Evolutionary conservation across 1,284 basidiomycete genomes (phyloP), one percentile per base, ranked within the genome.

Genomic region (Austroboletus niveus): DNA sequence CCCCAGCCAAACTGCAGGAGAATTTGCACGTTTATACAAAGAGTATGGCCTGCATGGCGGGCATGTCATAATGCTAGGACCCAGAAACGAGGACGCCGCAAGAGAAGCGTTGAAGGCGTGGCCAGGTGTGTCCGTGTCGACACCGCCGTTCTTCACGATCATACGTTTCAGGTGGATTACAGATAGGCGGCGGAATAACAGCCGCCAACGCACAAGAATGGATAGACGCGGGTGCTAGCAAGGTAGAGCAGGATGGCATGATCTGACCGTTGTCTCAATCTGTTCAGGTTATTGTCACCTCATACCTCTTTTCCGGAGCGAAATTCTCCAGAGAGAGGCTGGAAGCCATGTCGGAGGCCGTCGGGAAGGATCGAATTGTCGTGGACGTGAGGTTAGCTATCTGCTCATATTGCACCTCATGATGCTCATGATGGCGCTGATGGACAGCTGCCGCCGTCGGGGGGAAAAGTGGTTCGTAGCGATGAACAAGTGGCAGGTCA

Each of bases 401-500:
- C 59, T 14, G 38, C 31, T 31, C 27, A 24, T 11, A 8, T 8
- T n/a, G 22, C 39, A 8, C 22, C 5, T 20, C 14, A 14, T 20
- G 30, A 35, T 32, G 42, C 40, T 55, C 43, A 55, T 41, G 27
- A 20, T 17, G 14, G n/a, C 20, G 7, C 22, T 24, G 4, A 29
- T 29, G 52, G 11, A 48, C 36, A 96, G 96, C 68, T 99, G 97
- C 72, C 84, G 96, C 20, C 81, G 83, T 60, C 75, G 83, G 63
- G 87, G 76, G 12, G 73, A 83, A 35, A 84, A 77, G 57, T 99
- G 97, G 97, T 78, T 94, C 35, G 91, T 99, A 8, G 95, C 97
- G 1, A 98, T 97, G 94, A 98, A 99, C 72, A 92, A 94, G 64
- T 99, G 97, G 97, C 95, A 98, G 69, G 89, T 91, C 52, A 81